Evolutionary conservation across 148 eudicot species (phyloP), one percentile per base, ranked within the genome.

Genomic region (Rhododendron mucronatum): DNA sequence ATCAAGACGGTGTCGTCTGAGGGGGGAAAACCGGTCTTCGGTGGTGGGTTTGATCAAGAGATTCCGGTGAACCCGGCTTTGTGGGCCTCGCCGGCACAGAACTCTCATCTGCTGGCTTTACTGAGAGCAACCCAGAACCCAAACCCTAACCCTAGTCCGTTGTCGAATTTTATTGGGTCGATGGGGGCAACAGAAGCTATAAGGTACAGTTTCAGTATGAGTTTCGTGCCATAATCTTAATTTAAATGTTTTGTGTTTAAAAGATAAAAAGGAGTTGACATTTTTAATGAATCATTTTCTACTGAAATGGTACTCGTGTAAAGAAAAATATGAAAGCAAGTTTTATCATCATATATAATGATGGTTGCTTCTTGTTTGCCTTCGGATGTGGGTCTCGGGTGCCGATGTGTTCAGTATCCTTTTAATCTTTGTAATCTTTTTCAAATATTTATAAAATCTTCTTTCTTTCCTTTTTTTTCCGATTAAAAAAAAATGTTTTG

Each of bases 41-140:
- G 78, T 23, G 86, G 71, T 15, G 88, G 89, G 5, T 88, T 82
- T 30, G 91, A 83, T 15, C 92, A 85, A 11, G 82, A 86, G 4
- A 83, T 81, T 23, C 63, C 88, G 11, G n/a, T 90, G 79, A 88
- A 79, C 87, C 94, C 95, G 0, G 28, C 87, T 12, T 57, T 90
- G 51, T 93, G 94, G 95, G 81, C 94, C 44, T 80, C 92, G 11
- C 87, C 75, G 16, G 37, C 86, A 5, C 94, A 92, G 78, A 90
- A 85, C 84, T 89, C 93, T 81, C 93, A 91, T 67, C 82, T 93
- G 69, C 85, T 93, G 11, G 89, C 96, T 82, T 79, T 95, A 59
- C 89, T 95, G 86, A 91, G 96, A 88, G 90, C 94, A 3, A 91
- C 88, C 77, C 91, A 89, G 65, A 93, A 83, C 87, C 89, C 88